Evolutionary conservation across 768 basidiomycete genomes (phyloP).

Genomic region (Kwoniella bestiolae): DNA sequence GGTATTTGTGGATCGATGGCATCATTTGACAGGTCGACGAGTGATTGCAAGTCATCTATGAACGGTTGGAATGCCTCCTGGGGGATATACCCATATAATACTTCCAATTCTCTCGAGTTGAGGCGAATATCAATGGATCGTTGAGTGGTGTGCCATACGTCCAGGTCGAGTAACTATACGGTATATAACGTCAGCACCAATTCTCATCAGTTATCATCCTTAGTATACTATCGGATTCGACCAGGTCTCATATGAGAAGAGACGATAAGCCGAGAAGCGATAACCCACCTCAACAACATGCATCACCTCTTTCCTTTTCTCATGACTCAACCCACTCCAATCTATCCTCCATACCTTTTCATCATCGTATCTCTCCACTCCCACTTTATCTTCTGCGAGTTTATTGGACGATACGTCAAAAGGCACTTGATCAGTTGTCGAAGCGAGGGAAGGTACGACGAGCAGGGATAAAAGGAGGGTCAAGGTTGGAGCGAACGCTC

Average conservation of each 20-base stretch:
- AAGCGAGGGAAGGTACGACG: background rate
- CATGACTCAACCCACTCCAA: conserved; percentile 13
- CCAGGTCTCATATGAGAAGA: too few species aligned
- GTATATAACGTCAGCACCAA: background rate
- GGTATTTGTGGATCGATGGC: background rate
- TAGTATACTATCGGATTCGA: too few species aligned
- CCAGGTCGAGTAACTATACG: conserved; percentile 44
- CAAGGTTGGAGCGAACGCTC: background rate
- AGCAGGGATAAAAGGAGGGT: background rate
- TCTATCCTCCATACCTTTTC: conserved; percentile 46
- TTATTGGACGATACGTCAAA: background rate
- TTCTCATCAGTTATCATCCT: too few species aligned
- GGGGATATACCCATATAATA: conserved; percentile 15
- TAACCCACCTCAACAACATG: conserved; percentile 39
- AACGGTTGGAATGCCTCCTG: conserved; percentile 21
- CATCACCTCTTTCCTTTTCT: conserved; percentile 14
- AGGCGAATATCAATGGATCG: conserved; percentile 46
- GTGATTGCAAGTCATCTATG: conserved; percentile 38
- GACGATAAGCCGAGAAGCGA: too few species aligned
- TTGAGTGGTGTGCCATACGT: conserved; percentile 50
- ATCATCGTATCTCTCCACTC: conserved; percentile 29
- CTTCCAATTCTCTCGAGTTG: background rate
- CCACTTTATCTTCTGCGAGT: background rate
- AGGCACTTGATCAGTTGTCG: background rate
- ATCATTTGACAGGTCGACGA: conserved; percentile 26